Conservation (phyloP, 2,329 filamentous ascomycete species). For the Dactylellina leptospora region DNA sequence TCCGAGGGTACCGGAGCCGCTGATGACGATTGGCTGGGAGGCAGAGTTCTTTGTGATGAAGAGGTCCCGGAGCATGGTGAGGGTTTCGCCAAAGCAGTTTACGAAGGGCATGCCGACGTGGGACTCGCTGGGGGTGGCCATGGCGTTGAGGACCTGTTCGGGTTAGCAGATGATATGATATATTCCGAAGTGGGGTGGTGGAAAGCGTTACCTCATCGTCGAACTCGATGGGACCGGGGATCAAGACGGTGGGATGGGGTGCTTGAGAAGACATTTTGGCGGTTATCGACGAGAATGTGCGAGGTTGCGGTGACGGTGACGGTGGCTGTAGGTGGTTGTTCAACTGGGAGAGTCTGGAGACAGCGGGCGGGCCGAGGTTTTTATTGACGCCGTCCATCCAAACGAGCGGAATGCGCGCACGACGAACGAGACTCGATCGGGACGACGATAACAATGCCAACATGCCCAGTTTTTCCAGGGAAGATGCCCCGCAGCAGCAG, state of each 20-base stretch:
- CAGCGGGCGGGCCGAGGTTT: slow-evolving; percentile 6
- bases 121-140: slow-evolving; percentile 71
- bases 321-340: slow-evolving; percentile 15
- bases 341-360: slow-evolving; percentile 29
- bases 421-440: no score
- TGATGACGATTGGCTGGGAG: slow-evolving; percentile 90
- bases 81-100: slow-evolving; percentile 85
- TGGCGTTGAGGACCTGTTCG: slow-evolving; percentile 24
- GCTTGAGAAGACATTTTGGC: slow-evolving; percentile 62
- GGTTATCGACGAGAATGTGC: neutral
- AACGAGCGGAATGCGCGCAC: neutral
- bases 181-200: neutral
- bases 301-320: slow-evolving; percentile 3
- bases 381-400: neutral
- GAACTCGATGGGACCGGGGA: slow-evolving; percentile 97
- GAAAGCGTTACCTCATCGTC: slow-evolving; percentile 74
- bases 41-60: slow-evolving; percentile 86
- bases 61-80: slow-evolving; percentile 87
- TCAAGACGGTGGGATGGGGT: slow-evolving; percentile 78
- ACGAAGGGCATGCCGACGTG: slow-evolving; percentile 92
- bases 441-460: no score
- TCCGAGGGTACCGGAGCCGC: slow-evolving; percentile 91
- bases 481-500: neutral
- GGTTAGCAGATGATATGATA: neutral
- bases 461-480: no score